Evolutionary conservation across 306 rosid genomes (phyloP).

Genomic region (Dalbergia oliveri): DNA sequence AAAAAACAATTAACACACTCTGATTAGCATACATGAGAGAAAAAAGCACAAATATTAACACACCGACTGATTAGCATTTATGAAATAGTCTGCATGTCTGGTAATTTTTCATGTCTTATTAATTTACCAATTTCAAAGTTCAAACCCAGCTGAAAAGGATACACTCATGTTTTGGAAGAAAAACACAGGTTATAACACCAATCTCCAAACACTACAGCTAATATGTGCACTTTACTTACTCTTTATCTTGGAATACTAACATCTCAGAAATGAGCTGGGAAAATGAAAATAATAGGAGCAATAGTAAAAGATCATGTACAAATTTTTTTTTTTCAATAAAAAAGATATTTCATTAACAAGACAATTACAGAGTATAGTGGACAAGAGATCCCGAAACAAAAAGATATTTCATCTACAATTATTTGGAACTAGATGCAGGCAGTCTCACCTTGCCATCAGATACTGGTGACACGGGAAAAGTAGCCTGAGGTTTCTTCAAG

Average conservation of each 20-base stretch:
- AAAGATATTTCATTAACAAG: no score
- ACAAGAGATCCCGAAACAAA: no score
- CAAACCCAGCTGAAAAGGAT: neutral
- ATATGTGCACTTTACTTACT: neutral
- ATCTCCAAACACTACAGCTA: slow-evolving; percentile 25
- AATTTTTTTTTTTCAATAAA: neutral
- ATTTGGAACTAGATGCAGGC: neutral
- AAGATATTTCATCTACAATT: neutral
- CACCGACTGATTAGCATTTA: neutral
- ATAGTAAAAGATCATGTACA: slow-evolving; percentile 1
- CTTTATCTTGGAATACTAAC: neutral
- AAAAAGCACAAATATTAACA: slow-evolving; percentile 1
- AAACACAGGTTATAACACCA: neutral
- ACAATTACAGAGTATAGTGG: no score
- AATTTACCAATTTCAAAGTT: slow-evolving; percentile 4
- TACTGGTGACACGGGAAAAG: slow-evolving; percentile 61
- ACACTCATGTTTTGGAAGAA: neutral
- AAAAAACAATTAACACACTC: neutral
- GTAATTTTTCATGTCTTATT: neutral
- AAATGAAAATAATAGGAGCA: slow-evolving; percentile 8
- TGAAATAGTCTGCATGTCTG: neutral
- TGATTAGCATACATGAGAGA: neutral
- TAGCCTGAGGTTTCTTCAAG: slow-evolving; percentile 62
- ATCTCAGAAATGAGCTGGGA: neutral
- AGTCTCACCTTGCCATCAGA: slow-evolving; percentile 73